phyloP scores from a whole-genome alignment of 768 basidiomycete genomes.

The Tricholoma bakamatsutake region DNA sequence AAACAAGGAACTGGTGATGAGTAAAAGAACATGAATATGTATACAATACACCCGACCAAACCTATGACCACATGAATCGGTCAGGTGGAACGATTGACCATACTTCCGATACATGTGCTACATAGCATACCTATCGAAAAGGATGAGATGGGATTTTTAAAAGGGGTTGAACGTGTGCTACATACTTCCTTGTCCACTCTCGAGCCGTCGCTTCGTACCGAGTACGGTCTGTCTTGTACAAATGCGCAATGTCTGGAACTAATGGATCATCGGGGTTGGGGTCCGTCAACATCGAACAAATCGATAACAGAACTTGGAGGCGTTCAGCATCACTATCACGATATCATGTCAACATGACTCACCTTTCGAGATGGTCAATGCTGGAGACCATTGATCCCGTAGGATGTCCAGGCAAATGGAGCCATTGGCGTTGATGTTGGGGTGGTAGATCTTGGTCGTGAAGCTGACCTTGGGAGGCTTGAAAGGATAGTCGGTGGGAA shows the following conservation, averaged over 20 bases:
- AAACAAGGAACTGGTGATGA: constrained; percentile 10
- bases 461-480: constrained; percentile 99
- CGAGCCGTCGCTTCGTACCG: constrained; percentile 97
- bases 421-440: constrained; percentile 99
- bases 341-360: constrained; percentile 14
- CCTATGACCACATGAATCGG: constrained; percentile 5
- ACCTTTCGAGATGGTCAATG: constrained; percentile 99
- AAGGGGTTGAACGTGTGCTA: constrained; percentile 1
- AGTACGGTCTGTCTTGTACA: constrained; percentile 98
- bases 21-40: constrained; percentile 15
- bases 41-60: constrained; percentile 15
- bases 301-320: constrained; percentile 80
- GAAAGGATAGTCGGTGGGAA: constrained; percentile 99
- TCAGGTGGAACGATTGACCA: constrained; percentile 6
- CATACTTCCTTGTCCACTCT: constrained; percentile 99
- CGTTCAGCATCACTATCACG: constrained; percentile 1
- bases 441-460: constrained; percentile 99
- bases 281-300: constrained; percentile 99
- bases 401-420: constrained; percentile 98
- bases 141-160: constrained; percentile 4
- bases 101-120: constrained; percentile 26
- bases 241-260: constrained; percentile 96
- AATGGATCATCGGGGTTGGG: constrained; percentile 99
- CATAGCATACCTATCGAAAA: constrained; percentile 42
- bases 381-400: constrained; percentile 98